Evolutionary conservation across 2,329 filamentous ascomycete genomes (phyloP).

Genomic region (Monilinia polystroma): DNA sequence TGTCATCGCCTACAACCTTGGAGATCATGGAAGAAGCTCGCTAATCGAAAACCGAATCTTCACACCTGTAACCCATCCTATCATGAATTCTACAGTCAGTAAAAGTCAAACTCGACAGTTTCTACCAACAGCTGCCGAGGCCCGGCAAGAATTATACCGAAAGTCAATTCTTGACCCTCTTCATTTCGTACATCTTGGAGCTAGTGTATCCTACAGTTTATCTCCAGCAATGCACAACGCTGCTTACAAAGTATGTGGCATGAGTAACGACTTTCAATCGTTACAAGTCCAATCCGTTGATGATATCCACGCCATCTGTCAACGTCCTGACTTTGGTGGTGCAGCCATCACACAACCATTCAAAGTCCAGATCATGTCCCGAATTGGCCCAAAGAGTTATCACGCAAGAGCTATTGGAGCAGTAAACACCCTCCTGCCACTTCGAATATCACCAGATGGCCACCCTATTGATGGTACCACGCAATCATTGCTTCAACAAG

Average conservation of each 20-base stretch:
- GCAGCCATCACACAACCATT: slow-evolving; percentile 71
- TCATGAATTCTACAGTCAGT: slow-evolving; percentile 55
- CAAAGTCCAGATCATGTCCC: slow-evolving; percentile 67
- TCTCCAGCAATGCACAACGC: slow-evolving; percentile 77
- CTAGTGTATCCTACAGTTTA: slow-evolving; percentile 67
- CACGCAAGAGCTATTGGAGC: slow-evolving; percentile 75
- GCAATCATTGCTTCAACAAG: slow-evolving; percentile 41
- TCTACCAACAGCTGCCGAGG: slow-evolving; percentile 56
- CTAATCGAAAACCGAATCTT: slow-evolving; percentile 57
- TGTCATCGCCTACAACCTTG: slow-evolving; percentile 56
- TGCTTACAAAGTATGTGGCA: slow-evolving; percentile 63
- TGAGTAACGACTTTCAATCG: slow-evolving; percentile 66
- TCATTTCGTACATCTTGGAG: slow-evolving; percentile 73
- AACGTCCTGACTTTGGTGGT: slow-evolving; percentile 68
- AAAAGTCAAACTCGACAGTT: slow-evolving; percentile 37
- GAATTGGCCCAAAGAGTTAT: slow-evolving; percentile 64
- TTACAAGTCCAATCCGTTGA: slow-evolving; percentile 62
- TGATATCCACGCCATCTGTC: slow-evolving; percentile 62
- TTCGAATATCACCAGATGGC: slow-evolving; percentile 46
- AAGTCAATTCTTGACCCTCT: slow-evolving; percentile 67
- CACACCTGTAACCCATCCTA: slow-evolving; percentile 55
- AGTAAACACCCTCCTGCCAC: slow-evolving; percentile 72
- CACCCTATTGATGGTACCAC: slow-evolving; percentile 51
- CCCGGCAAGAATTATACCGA: slow-evolving; percentile 63
- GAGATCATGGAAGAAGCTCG: slow-evolving; percentile 53